Evolutionary conservation across 306 rosid genomes (phyloP).

Genomic region (Heteromeles arbutifolia): DNA sequence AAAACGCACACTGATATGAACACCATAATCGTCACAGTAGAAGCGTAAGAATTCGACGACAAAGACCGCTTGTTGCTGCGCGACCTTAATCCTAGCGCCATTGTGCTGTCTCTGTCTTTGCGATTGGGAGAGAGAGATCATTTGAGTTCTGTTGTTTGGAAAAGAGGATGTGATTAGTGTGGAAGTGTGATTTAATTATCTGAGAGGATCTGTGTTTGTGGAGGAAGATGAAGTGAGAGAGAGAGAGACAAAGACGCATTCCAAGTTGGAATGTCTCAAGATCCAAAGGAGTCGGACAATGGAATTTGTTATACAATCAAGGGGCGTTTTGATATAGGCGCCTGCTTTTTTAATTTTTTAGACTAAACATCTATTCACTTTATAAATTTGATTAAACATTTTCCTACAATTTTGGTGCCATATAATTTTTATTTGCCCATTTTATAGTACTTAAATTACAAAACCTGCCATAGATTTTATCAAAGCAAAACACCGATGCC

Average conservation of each 20-base stretch:
- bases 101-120: conserved; percentile 2
- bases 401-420: too few species aligned
- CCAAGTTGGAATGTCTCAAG: conserved; percentile 40
- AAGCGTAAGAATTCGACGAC: conserved; percentile 45
- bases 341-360: too few species aligned
- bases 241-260: conserved; percentile 5
- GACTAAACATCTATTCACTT: too few species aligned
- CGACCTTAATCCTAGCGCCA: conserved; percentile 49
- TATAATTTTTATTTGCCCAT: too few species aligned
- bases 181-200: neutral
- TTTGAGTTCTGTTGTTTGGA: neutral
- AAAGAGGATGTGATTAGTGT: neutral
- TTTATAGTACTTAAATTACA: too few species aligned
- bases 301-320: conserved; percentile 21
- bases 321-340: too few species aligned
- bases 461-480: too few species aligned
- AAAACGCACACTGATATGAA: conserved; percentile 64
- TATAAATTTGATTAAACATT: too few species aligned
- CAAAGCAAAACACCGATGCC: too few species aligned
- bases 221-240: conserved; percentile 12
- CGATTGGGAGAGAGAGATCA: neutral
- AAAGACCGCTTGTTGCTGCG: conserved; percentile 46
- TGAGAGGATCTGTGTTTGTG: conserved; percentile 4
- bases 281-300: conserved; percentile 73
- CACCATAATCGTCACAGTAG: conserved; percentile 43